A percentile compares a stretch with the other conserved stretches of the same genome.
Evolutionary conservation across 1,284 basidiomycete species (phyloP).

Genomic region (Peniophora sp.): DNA sequence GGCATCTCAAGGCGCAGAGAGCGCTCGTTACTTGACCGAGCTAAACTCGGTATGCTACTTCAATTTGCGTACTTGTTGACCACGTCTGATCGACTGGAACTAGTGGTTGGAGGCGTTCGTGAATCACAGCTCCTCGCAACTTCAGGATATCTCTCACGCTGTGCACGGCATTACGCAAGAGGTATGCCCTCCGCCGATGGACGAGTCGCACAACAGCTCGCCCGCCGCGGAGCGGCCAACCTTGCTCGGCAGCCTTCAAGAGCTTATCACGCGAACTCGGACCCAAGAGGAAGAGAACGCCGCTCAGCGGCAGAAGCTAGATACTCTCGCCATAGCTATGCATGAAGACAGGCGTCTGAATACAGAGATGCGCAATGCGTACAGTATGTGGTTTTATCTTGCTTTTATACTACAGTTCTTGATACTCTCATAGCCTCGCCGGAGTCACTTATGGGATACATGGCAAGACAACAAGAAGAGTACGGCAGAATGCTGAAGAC

Average conservation of each 20-base stretch:
- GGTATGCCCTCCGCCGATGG: conserved; percentile 14
- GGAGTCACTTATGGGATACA: conserved; percentile 49
- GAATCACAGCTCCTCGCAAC: conserved; percentile 61
- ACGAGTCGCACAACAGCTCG: conserved; percentile 8
- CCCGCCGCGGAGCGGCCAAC: conserved; percentile 5
- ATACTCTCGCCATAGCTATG: conserved; percentile 37
- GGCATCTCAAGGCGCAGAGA: conserved; percentile 58
- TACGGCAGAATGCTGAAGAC: conserved; percentile 61
- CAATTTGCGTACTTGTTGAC: neutral
- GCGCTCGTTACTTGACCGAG: conserved; percentile 66
- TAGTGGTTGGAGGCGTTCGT: conserved; percentile 83
- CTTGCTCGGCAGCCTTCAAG: conserved; percentile 34
- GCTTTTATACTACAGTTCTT: conserved; percentile 1
- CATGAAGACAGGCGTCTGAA: conserved; percentile 26
- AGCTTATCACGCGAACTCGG: conserved; percentile 31
- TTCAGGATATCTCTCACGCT: conserved; percentile 51
- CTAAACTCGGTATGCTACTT: conserved; percentile 60
- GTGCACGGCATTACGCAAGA: conserved; percentile 54
- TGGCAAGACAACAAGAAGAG: conserved; percentile 62
- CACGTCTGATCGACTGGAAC: neutral
- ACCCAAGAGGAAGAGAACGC: conserved; percentile 33
- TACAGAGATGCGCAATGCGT: conserved; percentile 24
- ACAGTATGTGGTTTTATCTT: conserved; percentile 21
- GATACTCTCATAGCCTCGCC: conserved; percentile 32
- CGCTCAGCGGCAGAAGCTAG: conserved; percentile 37